A percentile compares a stretch with the other conserved stretches of the same genome.
These are phyloP conservation scores for Auriscalpium microsporum DNA, from an alignment of 768 basidiomycete genomes.

Conservation along the genomic window DNA sequence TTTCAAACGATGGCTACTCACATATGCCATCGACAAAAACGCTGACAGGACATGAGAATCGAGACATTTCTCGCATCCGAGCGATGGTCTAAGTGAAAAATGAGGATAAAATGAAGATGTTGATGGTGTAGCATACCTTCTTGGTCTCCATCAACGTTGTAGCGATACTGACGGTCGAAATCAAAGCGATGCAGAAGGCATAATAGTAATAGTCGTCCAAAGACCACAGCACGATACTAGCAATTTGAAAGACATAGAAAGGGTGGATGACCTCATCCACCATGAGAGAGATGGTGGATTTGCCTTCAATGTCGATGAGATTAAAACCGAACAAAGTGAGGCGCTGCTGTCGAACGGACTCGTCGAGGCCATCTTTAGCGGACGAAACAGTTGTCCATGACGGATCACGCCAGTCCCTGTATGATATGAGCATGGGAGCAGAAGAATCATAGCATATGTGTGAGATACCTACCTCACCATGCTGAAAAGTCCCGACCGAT, in stretches of 20 bases:
- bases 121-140: constrained; percentile 44
- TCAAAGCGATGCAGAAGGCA: constrained; percentile 92
- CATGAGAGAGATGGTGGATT: constrained; percentile 67
- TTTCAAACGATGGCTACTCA: constrained; percentile 1
- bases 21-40: constrained; percentile 62
- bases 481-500: constrained; percentile 69
- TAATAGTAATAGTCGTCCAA: constrained; percentile 96
- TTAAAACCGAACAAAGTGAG: constrained; percentile 74
- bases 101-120: neutral
- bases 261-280: constrained; percentile 96
- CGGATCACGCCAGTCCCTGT: constrained; percentile 86
- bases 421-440: neutral
- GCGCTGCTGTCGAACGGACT: constrained; percentile 52
- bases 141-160: constrained; percentile 90
- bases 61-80: constrained; percentile 95
- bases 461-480: constrained; percentile 58
- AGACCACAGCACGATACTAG: constrained; percentile 90
- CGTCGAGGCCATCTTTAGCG: constrained; percentile 58
- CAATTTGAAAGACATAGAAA: constrained; percentile 97
- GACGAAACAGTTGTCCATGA: constrained; percentile 54
- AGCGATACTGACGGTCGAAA: constrained; percentile 74
- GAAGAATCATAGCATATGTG: neutral
- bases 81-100: constrained; percentile 61
- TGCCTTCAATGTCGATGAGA: constrained; percentile 83
- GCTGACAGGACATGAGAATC: constrained; percentile 71